Conservation (phyloP, 345 rosid genomes). For the Bruguiera gymnorhiza region DNA sequence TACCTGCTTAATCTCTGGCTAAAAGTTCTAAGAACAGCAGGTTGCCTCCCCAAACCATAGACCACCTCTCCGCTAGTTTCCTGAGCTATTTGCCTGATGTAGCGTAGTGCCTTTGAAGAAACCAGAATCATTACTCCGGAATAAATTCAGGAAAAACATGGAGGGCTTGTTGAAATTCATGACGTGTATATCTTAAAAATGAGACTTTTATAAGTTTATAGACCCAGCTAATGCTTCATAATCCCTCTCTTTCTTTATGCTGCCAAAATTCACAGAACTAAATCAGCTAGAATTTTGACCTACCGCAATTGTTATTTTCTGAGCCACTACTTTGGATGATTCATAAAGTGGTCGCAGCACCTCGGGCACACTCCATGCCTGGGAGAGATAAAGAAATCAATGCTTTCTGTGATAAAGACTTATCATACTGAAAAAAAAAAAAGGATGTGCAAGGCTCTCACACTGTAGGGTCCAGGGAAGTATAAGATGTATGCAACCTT, state of each 20-base stretch:
- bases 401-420: neutral
- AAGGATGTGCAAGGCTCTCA: too few relatives aligned
- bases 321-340: constrained; percentile 91
- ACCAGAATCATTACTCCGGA: constrained; percentile 15
- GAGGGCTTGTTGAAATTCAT: neutral
- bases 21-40: constrained; percentile 88
- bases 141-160: neutral
- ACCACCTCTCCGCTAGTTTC: constrained; percentile 95
- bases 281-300: constrained; percentile 28
- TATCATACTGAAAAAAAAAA: too few relatives aligned
- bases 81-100: constrained; percentile 83
- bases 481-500: too few relatives aligned
- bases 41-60: constrained; percentile 94
- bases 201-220: too few relatives aligned
- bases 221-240: neutral
- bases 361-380: constrained; percentile 99
- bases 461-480: too few relatives aligned
- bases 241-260: neutral
- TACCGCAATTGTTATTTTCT: constrained; percentile 87
- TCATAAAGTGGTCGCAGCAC: constrained; percentile 93
- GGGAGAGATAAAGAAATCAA: constrained; percentile 4
- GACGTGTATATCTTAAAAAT: too few relatives aligned
- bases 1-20: constrained; percentile 97
- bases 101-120: constrained; percentile 68
- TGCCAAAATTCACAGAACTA: neutral